These are phyloP conservation scores for Arthromyces matolae DNA, from an alignment of 768 basidiomycete genomes.

Conservation along the genomic window DNA sequence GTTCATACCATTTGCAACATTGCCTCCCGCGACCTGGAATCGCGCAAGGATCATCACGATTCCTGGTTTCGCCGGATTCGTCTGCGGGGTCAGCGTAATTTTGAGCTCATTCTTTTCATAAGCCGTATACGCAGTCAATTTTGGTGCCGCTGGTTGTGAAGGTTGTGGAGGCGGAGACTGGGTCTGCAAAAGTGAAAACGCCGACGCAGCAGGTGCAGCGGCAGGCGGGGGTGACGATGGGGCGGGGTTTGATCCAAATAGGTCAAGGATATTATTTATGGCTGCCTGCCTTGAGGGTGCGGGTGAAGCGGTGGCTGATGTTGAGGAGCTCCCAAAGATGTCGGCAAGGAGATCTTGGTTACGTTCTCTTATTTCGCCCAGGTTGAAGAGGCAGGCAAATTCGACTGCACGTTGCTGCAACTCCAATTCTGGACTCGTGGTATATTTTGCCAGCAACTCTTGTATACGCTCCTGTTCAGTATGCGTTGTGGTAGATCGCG, in stretches of 20 bases:
- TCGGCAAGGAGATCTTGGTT: constrained; percentile 89
- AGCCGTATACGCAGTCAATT: constrained; percentile 72
- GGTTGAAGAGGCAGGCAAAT: constrained; percentile 79
- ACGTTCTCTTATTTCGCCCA: constrained; percentile 66
- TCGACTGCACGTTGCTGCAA: constrained; percentile 95
- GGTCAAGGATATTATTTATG: constrained; percentile 87
- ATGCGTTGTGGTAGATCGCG: constrained; percentile 63
- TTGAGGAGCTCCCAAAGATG: constrained; percentile 71
- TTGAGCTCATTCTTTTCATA: constrained; percentile 91
- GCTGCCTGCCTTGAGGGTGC: constrained; percentile 51
- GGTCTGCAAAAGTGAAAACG: constrained; percentile 35
- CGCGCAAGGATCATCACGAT: constrained; percentile 86
- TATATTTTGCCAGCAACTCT: constrained; percentile 74
- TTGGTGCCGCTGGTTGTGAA: constrained; percentile 36
- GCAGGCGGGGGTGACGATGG: constrained; percentile 11
- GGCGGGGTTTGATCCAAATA: constrained; percentile 58
- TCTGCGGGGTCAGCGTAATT: constrained; percentile 87
- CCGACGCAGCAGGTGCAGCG: constrained; percentile 22
- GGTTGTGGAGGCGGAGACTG: constrained; percentile 34
- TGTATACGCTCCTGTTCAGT: constrained; percentile 77
- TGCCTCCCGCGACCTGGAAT: constrained; percentile 67
- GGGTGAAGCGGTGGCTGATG: constrained; percentile 36
- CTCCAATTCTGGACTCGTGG: constrained; percentile 88
- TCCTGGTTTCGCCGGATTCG: constrained; percentile 76
- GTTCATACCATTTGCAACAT: constrained; percentile 59